These are phyloP conservation scores for Trametes hirsuta DNA, from an alignment of 1,284 basidiomycete species.

Conservation along the genomic window DNA sequence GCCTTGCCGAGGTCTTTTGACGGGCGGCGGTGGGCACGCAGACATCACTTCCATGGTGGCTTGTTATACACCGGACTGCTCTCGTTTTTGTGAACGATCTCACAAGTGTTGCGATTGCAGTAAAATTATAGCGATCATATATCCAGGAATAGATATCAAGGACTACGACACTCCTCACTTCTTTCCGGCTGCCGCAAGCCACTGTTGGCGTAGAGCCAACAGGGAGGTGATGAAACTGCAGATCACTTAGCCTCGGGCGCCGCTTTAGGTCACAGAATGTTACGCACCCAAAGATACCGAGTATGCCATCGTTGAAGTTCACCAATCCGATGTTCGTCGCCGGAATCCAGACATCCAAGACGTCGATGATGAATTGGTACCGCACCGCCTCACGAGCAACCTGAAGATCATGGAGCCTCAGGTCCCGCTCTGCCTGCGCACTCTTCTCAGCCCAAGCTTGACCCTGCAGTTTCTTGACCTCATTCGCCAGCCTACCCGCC, in stretches of 20 bases:
- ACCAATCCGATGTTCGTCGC: slow-evolving; percentile 82
- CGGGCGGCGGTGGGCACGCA: no score
- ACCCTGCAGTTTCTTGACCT: slow-evolving; percentile 54
- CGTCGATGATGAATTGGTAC: slow-evolving; percentile 81
- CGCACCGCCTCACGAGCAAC: slow-evolving; percentile 63
- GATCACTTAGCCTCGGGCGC: slow-evolving; percentile 8
- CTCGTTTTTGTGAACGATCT: neutral
- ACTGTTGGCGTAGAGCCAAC: slow-evolving; percentile 57
- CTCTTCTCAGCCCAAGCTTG: slow-evolving; percentile 61
- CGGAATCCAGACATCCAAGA: slow-evolving; percentile 88
- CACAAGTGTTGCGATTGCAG: neutral
- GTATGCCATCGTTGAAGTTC: slow-evolving; percentile 83
- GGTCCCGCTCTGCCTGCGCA: slow-evolving; percentile 67
- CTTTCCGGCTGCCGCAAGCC: slow-evolving; percentile 52
- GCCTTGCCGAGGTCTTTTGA: no score
- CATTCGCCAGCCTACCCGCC: slow-evolving; percentile 62
- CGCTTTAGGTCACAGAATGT: neutral
- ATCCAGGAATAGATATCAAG: slow-evolving; percentile 6
- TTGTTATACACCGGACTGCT: no score
- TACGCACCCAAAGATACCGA: slow-evolving; percentile 83
- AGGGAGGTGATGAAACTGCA: slow-evolving; percentile 62
- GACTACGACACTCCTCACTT: slow-evolving; percentile 29
- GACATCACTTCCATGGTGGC: no score
- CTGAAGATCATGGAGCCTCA: slow-evolving; percentile 59
- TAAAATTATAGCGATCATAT: slow-evolving; percentile 9